Evolutionary conservation across 495 filamentous ascomycete genomes (phyloP).

Genomic region (Penicillium daleae): DNA sequence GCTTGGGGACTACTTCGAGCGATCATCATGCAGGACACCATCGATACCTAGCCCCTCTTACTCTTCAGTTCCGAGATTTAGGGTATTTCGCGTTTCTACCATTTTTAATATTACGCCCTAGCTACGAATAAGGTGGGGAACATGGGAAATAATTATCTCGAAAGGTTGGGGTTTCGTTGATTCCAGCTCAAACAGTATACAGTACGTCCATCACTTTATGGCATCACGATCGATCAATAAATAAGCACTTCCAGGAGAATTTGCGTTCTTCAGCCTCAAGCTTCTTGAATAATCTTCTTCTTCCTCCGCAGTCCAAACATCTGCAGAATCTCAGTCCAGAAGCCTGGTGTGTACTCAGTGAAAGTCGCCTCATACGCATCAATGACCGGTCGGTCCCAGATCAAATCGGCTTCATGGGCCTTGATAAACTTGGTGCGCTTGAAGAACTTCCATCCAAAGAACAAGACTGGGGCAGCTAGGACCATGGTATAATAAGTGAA

Average conservation of each 20-base stretch:
- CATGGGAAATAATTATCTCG: too few relatives aligned
- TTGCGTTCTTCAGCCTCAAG: background rate
- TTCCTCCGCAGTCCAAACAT: constrained; percentile 13
- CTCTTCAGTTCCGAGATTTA: too few relatives aligned
- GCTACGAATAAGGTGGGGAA: too few relatives aligned
- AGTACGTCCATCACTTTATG: too few relatives aligned
- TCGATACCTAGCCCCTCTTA: too few relatives aligned
- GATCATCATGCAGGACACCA: background rate
- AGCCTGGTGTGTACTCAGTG: constrained; percentile 15
- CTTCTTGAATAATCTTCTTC: constrained; percentile 3
- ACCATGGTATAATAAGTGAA: constrained; percentile 64
- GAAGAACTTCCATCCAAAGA: constrained; percentile 59
- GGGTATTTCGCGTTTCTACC: too few relatives aligned
- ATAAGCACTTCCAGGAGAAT: too few relatives aligned
- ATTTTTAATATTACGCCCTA: too few relatives aligned
- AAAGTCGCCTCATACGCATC: constrained; percentile 29
- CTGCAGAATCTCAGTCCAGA: constrained; percentile 19
- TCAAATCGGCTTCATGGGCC: constrained; percentile 54
- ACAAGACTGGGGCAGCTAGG: constrained; percentile 49
- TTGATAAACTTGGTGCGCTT: constrained; percentile 53
- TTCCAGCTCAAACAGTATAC: too few relatives aligned
- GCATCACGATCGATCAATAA: too few relatives aligned
- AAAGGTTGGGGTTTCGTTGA: too few relatives aligned
- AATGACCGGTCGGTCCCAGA: constrained; percentile 50
- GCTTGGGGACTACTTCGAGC: background rate